These are phyloP conservation scores for Cyclotella sp. DNA, from an alignment of 108 stramenopile genomes.

Conservation along the genomic window DNA sequence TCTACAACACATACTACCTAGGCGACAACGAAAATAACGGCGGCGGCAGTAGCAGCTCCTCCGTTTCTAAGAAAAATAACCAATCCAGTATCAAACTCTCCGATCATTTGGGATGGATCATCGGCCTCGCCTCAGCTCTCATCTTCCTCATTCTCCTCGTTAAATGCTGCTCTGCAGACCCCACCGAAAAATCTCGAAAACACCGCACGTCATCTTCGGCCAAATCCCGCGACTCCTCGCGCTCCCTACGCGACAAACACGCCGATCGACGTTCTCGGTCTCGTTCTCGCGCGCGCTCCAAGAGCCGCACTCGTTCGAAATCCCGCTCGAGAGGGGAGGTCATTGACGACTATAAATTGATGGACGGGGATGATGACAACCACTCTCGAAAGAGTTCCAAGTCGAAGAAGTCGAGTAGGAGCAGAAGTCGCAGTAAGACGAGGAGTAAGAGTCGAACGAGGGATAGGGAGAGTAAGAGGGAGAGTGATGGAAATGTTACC, in stretches of 20 bases:
- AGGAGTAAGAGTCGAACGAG: slow-evolving; percentile 48
- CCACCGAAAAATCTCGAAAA: slow-evolving; percentile 24
- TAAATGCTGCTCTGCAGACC: slow-evolving; percentile 54
- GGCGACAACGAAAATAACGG: slow-evolving; percentile 59
- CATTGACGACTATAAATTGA: slow-evolving; percentile 68
- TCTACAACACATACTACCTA: slow-evolving; percentile 66
- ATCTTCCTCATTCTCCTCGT: slow-evolving; percentile 58
- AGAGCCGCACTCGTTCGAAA: slow-evolving; percentile 33
- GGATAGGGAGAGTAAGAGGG: slow-evolving; percentile 19
- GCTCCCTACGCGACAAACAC: slow-evolving; percentile 52
- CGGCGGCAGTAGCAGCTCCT: not conserved
- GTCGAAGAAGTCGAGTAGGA: slow-evolving; percentile 53
- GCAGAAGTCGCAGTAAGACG: slow-evolving; percentile 59
- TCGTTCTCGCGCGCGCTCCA: slow-evolving; percentile 43
- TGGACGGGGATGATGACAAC: slow-evolving; percentile 58
- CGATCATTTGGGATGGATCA: slow-evolving; percentile 30
- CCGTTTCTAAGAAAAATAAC: not conserved
- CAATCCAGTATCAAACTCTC: not conserved
- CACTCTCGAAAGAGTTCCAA: slow-evolving; percentile 36
- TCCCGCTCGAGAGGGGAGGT: slow-evolving; percentile 22
- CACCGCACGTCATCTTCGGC: slow-evolving; percentile 9
- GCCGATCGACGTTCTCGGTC: slow-evolving; percentile 56
- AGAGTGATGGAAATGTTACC: slow-evolving; percentile 20
- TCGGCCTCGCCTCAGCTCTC: slow-evolving; percentile 54
- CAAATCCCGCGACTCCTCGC: slow-evolving; percentile 47